Conservation (phyloP, 768 basidiomycete species). For the Hemileccinum rubropunctum region DNA sequence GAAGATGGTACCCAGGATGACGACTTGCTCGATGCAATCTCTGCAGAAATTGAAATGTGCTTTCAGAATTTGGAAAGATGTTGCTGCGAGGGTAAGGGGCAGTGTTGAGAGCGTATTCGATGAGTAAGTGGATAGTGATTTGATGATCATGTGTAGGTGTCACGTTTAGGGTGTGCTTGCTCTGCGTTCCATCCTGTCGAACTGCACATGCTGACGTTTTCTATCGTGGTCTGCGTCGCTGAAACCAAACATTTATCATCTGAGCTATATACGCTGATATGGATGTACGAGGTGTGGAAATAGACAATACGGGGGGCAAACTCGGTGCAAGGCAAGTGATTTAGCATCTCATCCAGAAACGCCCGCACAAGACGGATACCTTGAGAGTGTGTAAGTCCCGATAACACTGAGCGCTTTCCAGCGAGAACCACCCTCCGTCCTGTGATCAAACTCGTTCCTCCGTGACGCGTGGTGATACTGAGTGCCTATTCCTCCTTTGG, state of each 20-base stretch:
- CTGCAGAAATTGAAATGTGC: conserved; percentile 70
- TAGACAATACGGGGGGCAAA: conserved; percentile 46
- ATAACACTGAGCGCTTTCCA: not conserved
- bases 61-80: conserved; percentile 88
- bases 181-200: not conserved
- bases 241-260: conserved; percentile 69
- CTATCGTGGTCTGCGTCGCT: conserved; percentile 56
- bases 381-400: not conserved
- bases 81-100: conserved; percentile 67
- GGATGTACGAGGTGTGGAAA: conserved; percentile 79
- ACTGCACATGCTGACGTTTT: conserved; percentile 9
- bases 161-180: not conserved
- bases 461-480: too few relatives aligned
- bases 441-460: not conserved
- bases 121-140: conserved; percentile 49
- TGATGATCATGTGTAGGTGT: not conserved
- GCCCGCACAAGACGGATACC: conserved; percentile 43
- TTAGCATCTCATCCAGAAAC: not conserved
- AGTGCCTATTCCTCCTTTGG: too few relatives aligned
- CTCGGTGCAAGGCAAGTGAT: conserved; percentile 14
- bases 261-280: conserved; percentile 68
- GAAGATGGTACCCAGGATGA: conserved; percentile 29
- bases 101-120: conserved; percentile 84
- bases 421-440: not conserved
- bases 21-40: conserved; percentile 37